These are phyloP conservation scores for Solanum pinnatisectum DNA, from an alignment of 257 asterid species.

Conservation along the genomic window DNA sequence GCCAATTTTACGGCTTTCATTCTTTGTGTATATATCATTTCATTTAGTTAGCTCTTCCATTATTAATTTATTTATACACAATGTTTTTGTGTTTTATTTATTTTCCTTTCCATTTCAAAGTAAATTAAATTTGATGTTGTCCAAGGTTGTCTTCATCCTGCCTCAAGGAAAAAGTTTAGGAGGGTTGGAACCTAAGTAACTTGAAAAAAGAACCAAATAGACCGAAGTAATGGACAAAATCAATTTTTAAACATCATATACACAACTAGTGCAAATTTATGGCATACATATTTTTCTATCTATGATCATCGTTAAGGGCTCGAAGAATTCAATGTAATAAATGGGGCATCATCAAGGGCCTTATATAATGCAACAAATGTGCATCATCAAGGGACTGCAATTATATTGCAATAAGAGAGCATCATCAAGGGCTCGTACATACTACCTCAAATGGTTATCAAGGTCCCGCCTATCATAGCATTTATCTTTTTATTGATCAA, in stretches of 20 bases:
- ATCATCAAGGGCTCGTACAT: no score
- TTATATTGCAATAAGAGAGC: no score
- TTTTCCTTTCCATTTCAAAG: background rate
- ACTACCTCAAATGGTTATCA: no score
- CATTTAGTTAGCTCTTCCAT: background rate
- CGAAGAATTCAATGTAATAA: background rate
- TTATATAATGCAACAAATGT: no score
- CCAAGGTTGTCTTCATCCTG: background rate
- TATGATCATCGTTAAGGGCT: background rate
- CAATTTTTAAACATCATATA: background rate
- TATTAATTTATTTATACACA: background rate
- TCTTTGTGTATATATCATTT: background rate
- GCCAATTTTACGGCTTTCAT: background rate
- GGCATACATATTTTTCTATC: background rate
- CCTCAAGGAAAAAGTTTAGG: background rate
- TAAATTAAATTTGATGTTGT: background rate
- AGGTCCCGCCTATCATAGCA: no score
- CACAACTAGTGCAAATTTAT: background rate
- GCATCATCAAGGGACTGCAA: no score
- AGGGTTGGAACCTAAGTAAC: background rate
- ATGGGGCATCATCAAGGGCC: background rate
- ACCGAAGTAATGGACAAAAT: background rate
- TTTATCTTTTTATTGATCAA: no score
- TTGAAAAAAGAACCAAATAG: background rate
- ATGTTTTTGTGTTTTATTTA: background rate